A percentile compares a stretch with the other conserved stretches of the same genome.
phyloP scores from a whole-genome alignment of 768 basidiomycete species.

The Leccinellum albellum region DNA sequence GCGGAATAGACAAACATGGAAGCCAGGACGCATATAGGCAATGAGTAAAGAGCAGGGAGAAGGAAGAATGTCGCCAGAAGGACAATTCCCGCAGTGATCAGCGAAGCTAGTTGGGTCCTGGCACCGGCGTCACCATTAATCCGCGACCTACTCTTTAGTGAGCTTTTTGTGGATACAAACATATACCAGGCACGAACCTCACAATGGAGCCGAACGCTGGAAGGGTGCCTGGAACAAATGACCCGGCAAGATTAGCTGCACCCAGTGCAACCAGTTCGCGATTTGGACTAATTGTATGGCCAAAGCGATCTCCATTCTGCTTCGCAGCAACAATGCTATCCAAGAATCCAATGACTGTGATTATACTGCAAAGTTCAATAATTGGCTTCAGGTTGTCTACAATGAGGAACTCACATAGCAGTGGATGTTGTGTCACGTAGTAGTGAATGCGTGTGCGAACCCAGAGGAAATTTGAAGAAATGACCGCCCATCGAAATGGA shows the following conservation, averaged over 20 bases:
- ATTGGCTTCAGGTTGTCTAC: neutral
- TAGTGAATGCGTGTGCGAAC: slow-evolving; percentile 53
- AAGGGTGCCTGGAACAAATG: slow-evolving; percentile 83
- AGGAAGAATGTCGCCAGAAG: slow-evolving; percentile 87
- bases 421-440: slow-evolving; percentile 81
- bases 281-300: slow-evolving; percentile 88
- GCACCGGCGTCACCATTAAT: slow-evolving; percentile 89
- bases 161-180: neutral
- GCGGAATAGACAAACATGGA: slow-evolving; percentile 57
- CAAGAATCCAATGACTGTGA: slow-evolving; percentile 84
- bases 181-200: slow-evolving; percentile 43
- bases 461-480: slow-evolving; percentile 76
- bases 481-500: slow-evolving; percentile 53
- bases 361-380: slow-evolving; percentile 44
- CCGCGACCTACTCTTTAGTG: slow-evolving; percentile 48
- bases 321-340: slow-evolving; percentile 96
- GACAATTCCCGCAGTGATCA: slow-evolving; percentile 71
- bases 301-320: slow-evolving; percentile 81
- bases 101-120: slow-evolving; percentile 83
- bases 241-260: slow-evolving; percentile 71
- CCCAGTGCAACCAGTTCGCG: slow-evolving; percentile 92
- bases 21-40: slow-evolving; percentile 90
- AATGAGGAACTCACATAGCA: slow-evolving; percentile 51
- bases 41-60: slow-evolving; percentile 76
- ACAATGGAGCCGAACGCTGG: slow-evolving; percentile 95